phyloP scores from a whole-genome alignment of 2,329 filamentous ascomycete genomes.

The Zasmidium cellare region DNA sequence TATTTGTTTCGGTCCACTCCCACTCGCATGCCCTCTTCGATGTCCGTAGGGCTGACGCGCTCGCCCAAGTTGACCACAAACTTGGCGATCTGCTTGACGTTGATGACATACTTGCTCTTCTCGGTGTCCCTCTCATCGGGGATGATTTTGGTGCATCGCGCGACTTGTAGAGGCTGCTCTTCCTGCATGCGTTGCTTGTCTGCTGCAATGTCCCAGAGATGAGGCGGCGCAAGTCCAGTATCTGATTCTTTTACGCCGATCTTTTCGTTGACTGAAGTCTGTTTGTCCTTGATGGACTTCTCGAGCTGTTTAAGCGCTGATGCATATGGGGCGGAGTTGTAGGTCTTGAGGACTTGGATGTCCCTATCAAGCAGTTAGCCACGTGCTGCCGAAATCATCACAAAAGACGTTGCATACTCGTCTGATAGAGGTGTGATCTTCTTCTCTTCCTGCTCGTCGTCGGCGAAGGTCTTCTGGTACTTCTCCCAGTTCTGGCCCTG shows the following conservation, averaged over 20 bases:
- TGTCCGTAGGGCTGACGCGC: conserved; percentile 95
- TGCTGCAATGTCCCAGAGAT: conserved; percentile 97
- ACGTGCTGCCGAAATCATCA: background rate
- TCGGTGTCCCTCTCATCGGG: conserved; percentile 92
- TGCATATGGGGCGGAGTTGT: conserved; percentile 94
- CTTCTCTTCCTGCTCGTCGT: conserved; percentile 98
- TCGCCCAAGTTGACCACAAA: conserved; percentile 98
- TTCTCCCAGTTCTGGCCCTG: conserved; percentile 93
- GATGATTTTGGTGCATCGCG: conserved; percentile 98
- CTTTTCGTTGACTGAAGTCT: conserved; percentile 97
- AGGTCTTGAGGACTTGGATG: conserved; percentile 98
- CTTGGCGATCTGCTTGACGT: conserved; percentile 99
- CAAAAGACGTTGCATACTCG: conserved; percentile 66
- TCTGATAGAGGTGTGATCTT: conserved; percentile 97
- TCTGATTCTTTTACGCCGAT: conserved; percentile 92
- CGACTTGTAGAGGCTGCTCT: conserved; percentile 96
- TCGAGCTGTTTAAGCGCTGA: conserved; percentile 94
- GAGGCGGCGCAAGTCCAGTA: conserved; percentile 94
- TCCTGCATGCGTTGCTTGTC: conserved; percentile 98
- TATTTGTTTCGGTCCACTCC: conserved; percentile 98
- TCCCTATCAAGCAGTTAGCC: conserved; percentile 61
- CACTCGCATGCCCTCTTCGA: conserved; percentile 98
- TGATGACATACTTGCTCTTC: conserved; percentile 99
- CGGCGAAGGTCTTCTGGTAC: conserved; percentile 94
- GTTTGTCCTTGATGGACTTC: conserved; percentile 99